Conservation (phyloP, 495 filamentous ascomycete genomes). For the Penicillium alfredii region DNA sequence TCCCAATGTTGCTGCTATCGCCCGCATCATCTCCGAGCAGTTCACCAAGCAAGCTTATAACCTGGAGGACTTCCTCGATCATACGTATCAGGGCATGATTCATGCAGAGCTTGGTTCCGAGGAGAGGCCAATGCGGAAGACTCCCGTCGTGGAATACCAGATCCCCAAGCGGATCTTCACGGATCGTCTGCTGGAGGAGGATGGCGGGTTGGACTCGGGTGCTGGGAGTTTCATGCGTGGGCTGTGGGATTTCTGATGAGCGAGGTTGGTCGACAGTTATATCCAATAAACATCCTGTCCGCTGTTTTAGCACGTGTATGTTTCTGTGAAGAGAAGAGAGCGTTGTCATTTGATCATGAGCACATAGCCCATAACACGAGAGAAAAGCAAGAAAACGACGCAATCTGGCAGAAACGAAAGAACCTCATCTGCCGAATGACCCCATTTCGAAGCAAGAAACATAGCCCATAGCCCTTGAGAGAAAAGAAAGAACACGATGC, state of each 20-base stretch:
- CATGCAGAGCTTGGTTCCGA: conserved; percentile 62
- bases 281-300: no score
- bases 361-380: no score
- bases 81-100: conserved; percentile 84
- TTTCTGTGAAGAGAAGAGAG: no score
- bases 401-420: no score
- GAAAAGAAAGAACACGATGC: no score
- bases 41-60: conserved; percentile 94
- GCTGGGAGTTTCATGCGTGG: conserved; percentile 33
- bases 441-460: no score
- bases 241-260: conserved; percentile 37
- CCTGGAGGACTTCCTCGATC: conserved; percentile 92
- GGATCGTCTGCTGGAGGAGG: conserved; percentile 38
- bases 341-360: no score
- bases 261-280: no score
- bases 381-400: no score
- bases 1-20: conserved; percentile 91
- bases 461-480: no score
- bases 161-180: conserved; percentile 86
- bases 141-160: conserved; percentile 84
- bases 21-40: conserved; percentile 91
- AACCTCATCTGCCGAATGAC: no score
- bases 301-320: conserved; percentile 5
- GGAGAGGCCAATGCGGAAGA: conserved; percentile 72
- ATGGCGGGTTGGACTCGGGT: conserved; percentile 38